Base-by-base conservation (phyloP, 2,329 filamentous ascomycete species). In the Lachnum nothofagi region DNA sequence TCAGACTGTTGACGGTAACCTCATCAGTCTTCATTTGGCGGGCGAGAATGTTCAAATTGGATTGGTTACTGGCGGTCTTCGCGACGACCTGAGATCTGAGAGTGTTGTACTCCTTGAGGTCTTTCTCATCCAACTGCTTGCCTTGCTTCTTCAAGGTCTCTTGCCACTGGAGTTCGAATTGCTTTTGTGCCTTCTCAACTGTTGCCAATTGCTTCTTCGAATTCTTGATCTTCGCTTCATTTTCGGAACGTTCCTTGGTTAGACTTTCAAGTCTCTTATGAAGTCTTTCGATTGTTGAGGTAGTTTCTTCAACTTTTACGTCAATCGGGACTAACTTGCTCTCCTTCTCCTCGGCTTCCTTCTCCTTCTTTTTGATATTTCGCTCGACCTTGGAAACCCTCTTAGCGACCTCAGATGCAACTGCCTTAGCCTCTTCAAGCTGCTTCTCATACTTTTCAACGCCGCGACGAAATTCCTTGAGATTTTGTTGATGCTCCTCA, bases 21-120 rank as follows among this genome's bases (percentile, higher is more conserved):
- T 91, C 86, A 62, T 97, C 91, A 0, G 89, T 93, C 69, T 91
- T 95, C 53, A 89, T 77, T 64, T 96, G 89, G 19, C 91, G 88
- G 48, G 82, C 79, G n/a, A 96, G 78, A 55, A 90, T 88, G 67
- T 94, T 88, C 33, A 95, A 77, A 58, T 88, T 88, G 56, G 85
- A 79, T 63, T 93, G 88, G 60, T 95, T 88, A 7, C 80, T 78
- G 6, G 90, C 86, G 23, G 88, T 86, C 56, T 85, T 86, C 57
- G 88, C 83, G 67, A 88, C 89, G 52, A 95, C 88, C 63, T 96
- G 86, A 55, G 88, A 82, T 51, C 86, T 86, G 40, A 98, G 80
- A 37, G 77, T 78, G 63, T 90, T 89, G 71, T 96, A 96, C 67
- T 96, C 89, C 62, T 89, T 88, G 49, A 91, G 80, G 67, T 98